Evolutionary conservation across 2,329 filamentous ascomycete genomes (phyloP).

Genomic region (Aureobasidium sp.): DNA sequence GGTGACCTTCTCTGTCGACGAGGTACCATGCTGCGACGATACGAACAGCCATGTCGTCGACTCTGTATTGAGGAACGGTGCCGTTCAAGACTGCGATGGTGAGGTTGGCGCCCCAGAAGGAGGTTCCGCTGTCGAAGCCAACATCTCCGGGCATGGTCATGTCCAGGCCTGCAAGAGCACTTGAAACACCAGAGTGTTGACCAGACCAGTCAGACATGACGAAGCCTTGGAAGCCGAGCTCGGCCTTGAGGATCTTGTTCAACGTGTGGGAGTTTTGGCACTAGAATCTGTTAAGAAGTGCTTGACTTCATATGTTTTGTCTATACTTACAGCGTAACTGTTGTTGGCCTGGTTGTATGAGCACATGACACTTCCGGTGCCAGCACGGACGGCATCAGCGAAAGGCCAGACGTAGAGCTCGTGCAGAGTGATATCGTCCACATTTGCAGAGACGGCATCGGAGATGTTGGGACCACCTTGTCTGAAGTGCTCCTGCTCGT

Average conservation of each 20-base stretch:
- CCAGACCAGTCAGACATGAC: constrained; percentile 52
- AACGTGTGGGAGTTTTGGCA: constrained; percentile 73
- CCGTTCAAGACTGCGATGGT: constrained; percentile 84
- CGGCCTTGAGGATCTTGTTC: constrained; percentile 68
- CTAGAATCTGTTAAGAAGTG: constrained; percentile 8
- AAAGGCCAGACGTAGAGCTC: constrained; percentile 56
- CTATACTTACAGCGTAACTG: constrained; percentile 45
- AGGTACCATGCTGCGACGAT: constrained; percentile 62
- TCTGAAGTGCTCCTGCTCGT: constrained; percentile 64
- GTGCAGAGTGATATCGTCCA: constrained; percentile 57
- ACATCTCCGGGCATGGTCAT: constrained; percentile 89
- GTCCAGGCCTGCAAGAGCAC: constrained; percentile 65
- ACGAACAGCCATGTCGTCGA: constrained; percentile 88
- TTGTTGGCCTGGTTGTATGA: constrained; percentile 74
- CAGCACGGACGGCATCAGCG: constrained; percentile 42
- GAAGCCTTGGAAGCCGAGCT: constrained; percentile 74
- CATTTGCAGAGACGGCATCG: constrained; percentile 52
- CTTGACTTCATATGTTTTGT: neutral
- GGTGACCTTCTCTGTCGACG: constrained; percentile 46
- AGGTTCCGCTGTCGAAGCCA: constrained; percentile 60
- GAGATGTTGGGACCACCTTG: constrained; percentile 51
- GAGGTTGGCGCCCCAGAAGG: constrained; percentile 80
- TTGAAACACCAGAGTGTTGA: constrained; percentile 60
- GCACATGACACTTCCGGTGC: constrained; percentile 45
- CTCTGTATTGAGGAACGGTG: constrained; percentile 71